Evolutionary conservation across 371 early-diverging fungal species (phyloP).

Genomic region (Gilbertella persicaria): DNA sequence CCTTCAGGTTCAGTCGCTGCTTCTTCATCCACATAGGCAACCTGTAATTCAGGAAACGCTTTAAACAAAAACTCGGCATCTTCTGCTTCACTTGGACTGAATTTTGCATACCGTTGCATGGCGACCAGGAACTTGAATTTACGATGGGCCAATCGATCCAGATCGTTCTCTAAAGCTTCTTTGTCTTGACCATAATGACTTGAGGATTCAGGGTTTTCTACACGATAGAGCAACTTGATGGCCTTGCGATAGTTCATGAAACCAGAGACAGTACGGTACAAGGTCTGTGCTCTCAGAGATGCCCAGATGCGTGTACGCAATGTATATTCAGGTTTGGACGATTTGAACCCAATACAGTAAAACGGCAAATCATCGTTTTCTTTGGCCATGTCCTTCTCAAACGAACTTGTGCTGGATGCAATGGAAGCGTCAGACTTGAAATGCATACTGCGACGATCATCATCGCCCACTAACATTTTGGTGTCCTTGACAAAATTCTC

Average conservation of each 20-base stretch:
- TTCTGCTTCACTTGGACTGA: constrained; percentile 75
- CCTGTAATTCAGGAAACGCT: constrained; percentile 80
- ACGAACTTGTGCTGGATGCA: background rate
- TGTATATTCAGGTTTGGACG: constrained; percentile 80
- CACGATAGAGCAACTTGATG: constrained; percentile 76
- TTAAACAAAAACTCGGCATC: constrained; percentile 78
- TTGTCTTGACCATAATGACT: constrained; percentile 63
- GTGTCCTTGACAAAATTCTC: constrained; percentile 91
- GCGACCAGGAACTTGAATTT: constrained; percentile 88
- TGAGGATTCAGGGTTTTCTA: constrained; percentile 81
- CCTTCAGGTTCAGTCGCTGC: constrained; percentile 41
- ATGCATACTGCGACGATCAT: constrained; percentile 13
- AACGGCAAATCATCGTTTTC: constrained; percentile 78
- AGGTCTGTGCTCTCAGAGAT: constrained; percentile 84
- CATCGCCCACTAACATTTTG: constrained; percentile 77
- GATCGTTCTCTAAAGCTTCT: constrained; percentile 67
- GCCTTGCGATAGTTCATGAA: constrained; percentile 91
- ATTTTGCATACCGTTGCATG: constrained; percentile 86
- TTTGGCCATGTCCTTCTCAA: constrained; percentile 30
- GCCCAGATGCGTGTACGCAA: constrained; percentile 91
- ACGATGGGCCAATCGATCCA: constrained; percentile 66
- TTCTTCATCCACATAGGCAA: constrained; percentile 82
- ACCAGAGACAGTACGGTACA: constrained; percentile 87
- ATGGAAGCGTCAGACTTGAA: constrained; percentile 11
- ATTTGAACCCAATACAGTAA: constrained; percentile 83